Percentiles rank a stretch among this genome's conserved stretches.
Evolutionary conservation across 225 moss, liverwort and hornwort species (phyloP).

Genomic region (Takakia lepidozioides): DNA sequence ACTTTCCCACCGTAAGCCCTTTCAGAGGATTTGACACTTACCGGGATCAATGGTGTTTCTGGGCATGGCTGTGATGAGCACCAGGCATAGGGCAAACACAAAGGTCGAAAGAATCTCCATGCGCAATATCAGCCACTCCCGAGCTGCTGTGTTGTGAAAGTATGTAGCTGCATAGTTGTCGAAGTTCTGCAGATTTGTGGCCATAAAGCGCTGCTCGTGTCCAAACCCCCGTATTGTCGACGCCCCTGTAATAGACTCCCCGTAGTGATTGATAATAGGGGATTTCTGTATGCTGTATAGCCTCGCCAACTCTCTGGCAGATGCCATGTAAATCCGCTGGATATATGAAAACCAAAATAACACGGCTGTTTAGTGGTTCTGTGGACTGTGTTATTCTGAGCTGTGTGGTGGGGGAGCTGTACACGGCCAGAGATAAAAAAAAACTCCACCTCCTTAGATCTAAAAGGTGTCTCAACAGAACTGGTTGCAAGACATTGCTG

Average conservation of each 20-base stretch:
- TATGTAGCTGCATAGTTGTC: slow-evolving; percentile 29
- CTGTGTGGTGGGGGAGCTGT: too few species aligned
- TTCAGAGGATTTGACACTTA: too few species aligned
- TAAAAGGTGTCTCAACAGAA: not conserved
- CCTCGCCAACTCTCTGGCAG: slow-evolving; percentile 59
- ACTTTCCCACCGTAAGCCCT: too few species aligned
- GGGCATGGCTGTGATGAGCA: slow-evolving; percentile 32
- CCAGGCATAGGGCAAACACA: slow-evolving; percentile 31
- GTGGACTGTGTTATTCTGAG: too few species aligned
- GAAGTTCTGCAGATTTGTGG: slow-evolving; percentile 37
- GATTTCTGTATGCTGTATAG: slow-evolving; percentile 37
- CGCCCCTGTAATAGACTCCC: slow-evolving; percentile 65
- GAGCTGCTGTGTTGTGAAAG: slow-evolving; percentile 32
- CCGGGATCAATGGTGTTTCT: slow-evolving; percentile 37
- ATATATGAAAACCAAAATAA: too few species aligned
- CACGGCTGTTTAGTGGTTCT: too few species aligned
- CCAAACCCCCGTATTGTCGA: slow-evolving; percentile 67
- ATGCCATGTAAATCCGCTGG: slow-evolving; percentile 66
- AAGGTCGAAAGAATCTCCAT: slow-evolving; percentile 51
- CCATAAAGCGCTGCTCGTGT: slow-evolving; percentile 55
- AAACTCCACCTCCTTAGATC: too few species aligned
- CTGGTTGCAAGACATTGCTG: not conserved
- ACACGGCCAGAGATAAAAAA: too few species aligned
- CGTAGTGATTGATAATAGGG: slow-evolving; percentile 70
- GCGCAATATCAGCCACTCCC: slow-evolving; percentile 66